phyloP scores from a whole-genome alignment of 495 filamentous ascomycete species.

The Rostrohypoxylon terebratum region DNA sequence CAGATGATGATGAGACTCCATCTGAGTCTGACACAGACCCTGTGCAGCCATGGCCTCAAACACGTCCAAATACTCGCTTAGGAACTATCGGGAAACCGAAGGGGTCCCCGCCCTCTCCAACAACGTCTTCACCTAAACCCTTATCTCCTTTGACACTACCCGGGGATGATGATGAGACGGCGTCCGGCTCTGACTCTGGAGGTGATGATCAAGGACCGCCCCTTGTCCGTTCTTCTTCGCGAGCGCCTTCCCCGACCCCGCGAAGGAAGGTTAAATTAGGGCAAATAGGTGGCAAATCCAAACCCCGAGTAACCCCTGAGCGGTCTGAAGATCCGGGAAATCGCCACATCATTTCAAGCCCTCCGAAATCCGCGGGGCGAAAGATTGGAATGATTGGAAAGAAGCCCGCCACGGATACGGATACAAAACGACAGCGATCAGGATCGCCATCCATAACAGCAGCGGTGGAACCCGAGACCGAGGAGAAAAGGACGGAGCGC shows the following conservation, averaged over 20 bases:
- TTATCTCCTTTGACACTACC: slow-evolving; percentile 27
- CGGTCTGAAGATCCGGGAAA: slow-evolving; percentile 39
- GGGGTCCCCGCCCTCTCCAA: slow-evolving; percentile 17
- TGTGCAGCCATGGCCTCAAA: slow-evolving; percentile 15
- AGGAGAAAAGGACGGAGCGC: slow-evolving; percentile 68
- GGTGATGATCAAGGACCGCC: slow-evolving; percentile 8
- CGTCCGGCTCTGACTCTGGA: slow-evolving; percentile 53
- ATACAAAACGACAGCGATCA: slow-evolving; percentile 36
- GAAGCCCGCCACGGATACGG: slow-evolving; percentile 35
- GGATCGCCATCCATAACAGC: slow-evolving; percentile 20
- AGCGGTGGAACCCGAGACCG: slow-evolving; percentile 40
- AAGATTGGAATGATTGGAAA: slow-evolving; percentile 55
- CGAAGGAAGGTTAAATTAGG: slow-evolving; percentile 52
- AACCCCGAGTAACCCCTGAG: slow-evolving; percentile 39
- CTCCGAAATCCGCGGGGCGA: slow-evolving; percentile 32
- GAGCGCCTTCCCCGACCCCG: slow-evolving; percentile 34
- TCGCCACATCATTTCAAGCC: slow-evolving; percentile 37
- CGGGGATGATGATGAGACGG: slow-evolving; percentile 53
- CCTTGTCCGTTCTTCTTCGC: slow-evolving; percentile 25
- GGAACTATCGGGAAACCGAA: slow-evolving; percentile 38
- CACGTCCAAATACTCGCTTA: slow-evolving; percentile 21
- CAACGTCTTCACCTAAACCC: slow-evolving; percentile 11
- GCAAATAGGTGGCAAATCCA: slow-evolving; percentile 57
- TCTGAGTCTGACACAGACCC: slow-evolving; percentile 44
- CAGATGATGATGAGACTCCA: slow-evolving; percentile 47